Conservation (phyloP, 805 yeast genomes). For the Schwanniomyces polymorphus region DNA sequence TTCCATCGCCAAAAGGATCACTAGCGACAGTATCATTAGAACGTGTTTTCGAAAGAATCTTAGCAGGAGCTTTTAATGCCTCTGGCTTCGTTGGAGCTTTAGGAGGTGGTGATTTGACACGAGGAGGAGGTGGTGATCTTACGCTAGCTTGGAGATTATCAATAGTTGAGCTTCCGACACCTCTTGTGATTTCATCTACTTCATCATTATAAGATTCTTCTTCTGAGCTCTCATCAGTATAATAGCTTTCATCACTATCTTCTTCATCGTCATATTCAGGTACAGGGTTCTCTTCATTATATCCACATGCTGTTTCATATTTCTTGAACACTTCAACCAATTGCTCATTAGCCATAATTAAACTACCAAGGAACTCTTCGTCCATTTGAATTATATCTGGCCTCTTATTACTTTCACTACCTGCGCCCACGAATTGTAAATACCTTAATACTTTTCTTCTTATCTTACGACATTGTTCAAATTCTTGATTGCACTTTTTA, state of each 20-base stretch:
- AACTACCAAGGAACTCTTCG: conserved; percentile 85
- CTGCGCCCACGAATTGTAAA: conserved; percentile 73
- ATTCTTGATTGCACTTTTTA: conserved; percentile 57
- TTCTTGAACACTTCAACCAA: conserved; percentile 69
- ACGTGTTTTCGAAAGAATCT: conserved; percentile 18
- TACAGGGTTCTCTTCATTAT: conserved; percentile 38
- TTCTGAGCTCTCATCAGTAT: conserved; percentile 33
- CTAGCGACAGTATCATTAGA: conserved; percentile 27
- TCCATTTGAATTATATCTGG: conserved; percentile 36
- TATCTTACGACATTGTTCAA: conserved; percentile 71
- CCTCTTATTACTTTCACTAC: conserved; percentile 29
- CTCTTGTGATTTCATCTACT: conserved; percentile 3
- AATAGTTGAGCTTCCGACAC: conserved; percentile 5
- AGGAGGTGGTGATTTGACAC: conserved; percentile 23
- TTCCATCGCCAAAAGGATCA: conserved; percentile 41
- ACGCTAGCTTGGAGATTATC: neutral
- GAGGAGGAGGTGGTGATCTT: neutral
- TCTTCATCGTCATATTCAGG: conserved; percentile 29
- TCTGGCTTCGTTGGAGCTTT: conserved; percentile 26
- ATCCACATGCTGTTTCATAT: conserved; percentile 59
- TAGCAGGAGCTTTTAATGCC: conserved; percentile 7
- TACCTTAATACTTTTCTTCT: conserved; percentile 80
- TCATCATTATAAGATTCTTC: conserved; percentile 35
- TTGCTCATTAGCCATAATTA: conserved; percentile 89
- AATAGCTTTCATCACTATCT: conserved; percentile 32